A percentile compares a stretch with the other conserved stretches of the same genome.
Conservation (phyloP, 73 alveolate genomes). For the Tetrahymena malaccensis region DNA sequence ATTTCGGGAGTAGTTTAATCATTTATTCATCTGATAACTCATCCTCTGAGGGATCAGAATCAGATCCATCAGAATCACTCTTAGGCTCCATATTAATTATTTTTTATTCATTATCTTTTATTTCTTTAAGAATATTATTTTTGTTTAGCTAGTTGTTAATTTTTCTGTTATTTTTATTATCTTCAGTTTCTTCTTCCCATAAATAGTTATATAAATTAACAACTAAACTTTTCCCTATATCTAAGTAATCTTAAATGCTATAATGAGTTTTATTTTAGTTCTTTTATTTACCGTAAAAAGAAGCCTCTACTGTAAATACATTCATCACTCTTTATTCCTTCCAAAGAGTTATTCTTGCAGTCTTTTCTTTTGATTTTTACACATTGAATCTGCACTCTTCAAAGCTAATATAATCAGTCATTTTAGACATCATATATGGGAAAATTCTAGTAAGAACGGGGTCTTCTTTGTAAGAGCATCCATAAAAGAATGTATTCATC, state of each 20-base stretch:
- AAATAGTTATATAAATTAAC: not conserved
- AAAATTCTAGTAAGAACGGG: constrained; percentile 47
- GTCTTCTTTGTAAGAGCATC: constrained; percentile 29
- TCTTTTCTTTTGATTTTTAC: constrained; percentile 55
- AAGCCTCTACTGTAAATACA: constrained; percentile 29
- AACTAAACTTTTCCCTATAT: constrained; percentile 17
- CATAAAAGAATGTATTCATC: constrained; percentile 23
- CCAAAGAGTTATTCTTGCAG: constrained; percentile 65
- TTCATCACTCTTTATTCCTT: constrained; percentile 44
- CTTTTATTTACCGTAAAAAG: constrained; percentile 13
- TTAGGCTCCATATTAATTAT: constrained; percentile 17
- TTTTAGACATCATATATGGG: constrained; percentile 53
- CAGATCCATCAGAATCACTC: constrained; percentile 37
- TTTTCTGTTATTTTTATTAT: constrained; percentile 9
- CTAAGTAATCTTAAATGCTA: constrained; percentile 11
- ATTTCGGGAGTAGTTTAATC: not conserved
- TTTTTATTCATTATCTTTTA: not conserved
- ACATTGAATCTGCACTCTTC: constrained; percentile 57
- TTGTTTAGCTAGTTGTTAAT: not conserved
- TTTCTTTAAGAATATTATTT: not conserved
- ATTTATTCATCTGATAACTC: constrained; percentile 36
- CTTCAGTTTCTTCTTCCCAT: constrained; percentile 13
- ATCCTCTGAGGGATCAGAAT: constrained; percentile 18
- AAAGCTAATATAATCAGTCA: constrained; percentile 43
- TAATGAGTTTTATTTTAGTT: not conserved